Evolutionary conservation across 345 rosid genomes (phyloP), one percentile per base, ranked within the genome.

Genomic region (Linum trigynum): DNA sequence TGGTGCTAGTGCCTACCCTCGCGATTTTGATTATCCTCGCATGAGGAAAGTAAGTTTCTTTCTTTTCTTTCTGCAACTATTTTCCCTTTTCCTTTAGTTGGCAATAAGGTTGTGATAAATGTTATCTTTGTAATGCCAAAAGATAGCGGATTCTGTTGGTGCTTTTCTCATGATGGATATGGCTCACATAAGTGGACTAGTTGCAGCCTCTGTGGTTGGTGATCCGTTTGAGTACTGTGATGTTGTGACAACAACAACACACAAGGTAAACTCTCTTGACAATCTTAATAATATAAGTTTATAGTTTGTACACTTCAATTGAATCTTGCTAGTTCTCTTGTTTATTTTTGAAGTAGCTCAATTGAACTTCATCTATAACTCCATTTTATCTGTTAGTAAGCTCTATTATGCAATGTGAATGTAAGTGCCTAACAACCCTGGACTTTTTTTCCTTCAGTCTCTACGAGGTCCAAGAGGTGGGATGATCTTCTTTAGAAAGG

Each of bases 391-490:
- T 23, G 32, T 23, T 23, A 23, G 32, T 23, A 23, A 57, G 17
- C 32, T 23, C 32, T 23, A 23, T 23, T 23, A 23, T 23, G 32
- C 32, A 23, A 23, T 23, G 32, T 23, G 32, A 23, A 23, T 23
- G 32, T 23, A 23, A 23, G 32, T 38, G 41, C 16, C 38, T 8
- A 71, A 61, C 57, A 15, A 43, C n/a, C 39, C 70, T 63, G 16
- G 37, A 16, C 32, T 23, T 40, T 12, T 66, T 57, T 12, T 45
- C 63, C 32, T 73, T 45, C 68, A 92, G 98, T 92, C 98, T 69
- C 74, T 92, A 83, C 82, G 98, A 74, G 98, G 97, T 77, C 98
- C 97, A 57, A 85, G 97, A 81, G 98, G 97, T 75, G 98, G 98
- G 72, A 92, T 92, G 97, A 92, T 92, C 73, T 92, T 92, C 76